These are phyloP conservation scores for Podospora bellae-mahoneyi DNA, from an alignment of 495 filamentous ascomycete species.

Conservation along the genomic window DNA sequence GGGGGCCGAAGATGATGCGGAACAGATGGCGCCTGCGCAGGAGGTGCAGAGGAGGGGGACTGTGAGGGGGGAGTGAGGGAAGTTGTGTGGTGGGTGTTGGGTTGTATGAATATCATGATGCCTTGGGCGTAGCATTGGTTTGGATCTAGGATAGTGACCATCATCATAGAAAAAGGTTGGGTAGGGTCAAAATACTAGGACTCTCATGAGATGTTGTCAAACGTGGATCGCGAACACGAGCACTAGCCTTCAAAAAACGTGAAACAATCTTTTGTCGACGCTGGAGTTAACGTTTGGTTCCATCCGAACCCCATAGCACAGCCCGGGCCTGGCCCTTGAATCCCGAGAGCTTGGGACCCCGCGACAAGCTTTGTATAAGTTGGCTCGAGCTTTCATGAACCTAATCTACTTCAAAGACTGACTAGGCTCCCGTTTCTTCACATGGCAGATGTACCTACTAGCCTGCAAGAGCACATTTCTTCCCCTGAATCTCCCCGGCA, in stretches of 20 bases:
- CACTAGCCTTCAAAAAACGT: not conserved
- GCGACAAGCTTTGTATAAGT: too few species aligned
- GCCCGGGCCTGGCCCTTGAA: not conserved
- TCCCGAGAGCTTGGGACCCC: not conserved
- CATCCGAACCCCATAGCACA: not conserved
- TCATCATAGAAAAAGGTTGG: not conserved
- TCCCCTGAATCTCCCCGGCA: not conserved
- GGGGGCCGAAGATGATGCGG: conserved; percentile 15
- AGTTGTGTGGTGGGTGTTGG: too few species aligned
- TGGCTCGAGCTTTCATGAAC: not conserved
- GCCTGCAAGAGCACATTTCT: not conserved
- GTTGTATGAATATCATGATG: too few species aligned
- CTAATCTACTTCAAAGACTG: not conserved
- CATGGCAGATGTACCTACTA: not conserved
- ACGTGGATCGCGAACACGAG: not conserved
- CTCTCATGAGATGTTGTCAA: not conserved
- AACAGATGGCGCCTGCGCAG: conserved; percentile 24
- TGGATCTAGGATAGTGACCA: not conserved
- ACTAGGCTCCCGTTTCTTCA: not conserved
- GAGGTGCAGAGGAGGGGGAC: conserved; percentile 19
- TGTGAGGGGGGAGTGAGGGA: not conserved
- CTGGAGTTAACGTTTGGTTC: not conserved
- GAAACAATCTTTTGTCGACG: not conserved
- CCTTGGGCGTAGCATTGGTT: too few species aligned
- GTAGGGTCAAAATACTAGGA: not conserved